Percentiles rank a stretch among this genome's conserved stretches.
These are phyloP conservation scores for Rhodotorula sp. DNA, from an alignment of 1,284 basidiomycete genomes.

Conservation along the genomic window DNA sequence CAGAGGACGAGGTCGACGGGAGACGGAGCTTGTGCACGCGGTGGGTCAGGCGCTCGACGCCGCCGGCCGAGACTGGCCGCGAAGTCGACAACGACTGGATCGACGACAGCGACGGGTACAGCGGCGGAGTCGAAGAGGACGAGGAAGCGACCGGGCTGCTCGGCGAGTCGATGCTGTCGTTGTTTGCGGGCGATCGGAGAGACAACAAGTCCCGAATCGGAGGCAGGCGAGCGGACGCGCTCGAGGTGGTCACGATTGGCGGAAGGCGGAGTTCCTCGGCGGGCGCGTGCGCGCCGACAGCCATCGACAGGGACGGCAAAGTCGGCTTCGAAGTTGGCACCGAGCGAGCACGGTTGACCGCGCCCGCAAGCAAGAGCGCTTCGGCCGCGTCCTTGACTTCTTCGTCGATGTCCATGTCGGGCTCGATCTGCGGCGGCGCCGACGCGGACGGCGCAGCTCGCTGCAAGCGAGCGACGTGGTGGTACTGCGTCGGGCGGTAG, in stretches of 20 bases:
- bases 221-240: slow-evolving; percentile 7
- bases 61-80: slow-evolving; percentile 33
- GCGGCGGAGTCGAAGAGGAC: slow-evolving; percentile 6
- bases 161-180: slow-evolving; percentile 2
- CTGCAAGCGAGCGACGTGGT: slow-evolving; percentile 30
- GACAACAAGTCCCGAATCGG: slow-evolving; percentile 15
- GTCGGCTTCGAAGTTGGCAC: not conserved
- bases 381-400: slow-evolving; percentile 28
- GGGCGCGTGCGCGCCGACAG: not conserved
- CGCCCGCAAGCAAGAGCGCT: slow-evolving; percentile 21
- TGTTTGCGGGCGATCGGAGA: not conserved
- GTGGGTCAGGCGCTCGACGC: slow-evolving; percentile 37
- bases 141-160: slow-evolving; percentile 1
- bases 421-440: slow-evolving; percentile 4
- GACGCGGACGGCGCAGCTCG: slow-evolving; percentile 25
- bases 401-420: slow-evolving; percentile 32
- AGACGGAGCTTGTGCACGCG: slow-evolving; percentile 37
- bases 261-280: not conserved
- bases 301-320: slow-evolving; percentile 13
- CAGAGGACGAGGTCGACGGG: slow-evolving; percentile 14
- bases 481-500: slow-evolving; percentile 31
- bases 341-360: not conserved
- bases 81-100: slow-evolving; percentile 12
- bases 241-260: not conserved
- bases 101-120: slow-evolving; percentile 28